Evolutionary conservation across 2,329 filamentous ascomycete genomes (phyloP).

Genomic region (Fusarium proliferatum): DNA sequence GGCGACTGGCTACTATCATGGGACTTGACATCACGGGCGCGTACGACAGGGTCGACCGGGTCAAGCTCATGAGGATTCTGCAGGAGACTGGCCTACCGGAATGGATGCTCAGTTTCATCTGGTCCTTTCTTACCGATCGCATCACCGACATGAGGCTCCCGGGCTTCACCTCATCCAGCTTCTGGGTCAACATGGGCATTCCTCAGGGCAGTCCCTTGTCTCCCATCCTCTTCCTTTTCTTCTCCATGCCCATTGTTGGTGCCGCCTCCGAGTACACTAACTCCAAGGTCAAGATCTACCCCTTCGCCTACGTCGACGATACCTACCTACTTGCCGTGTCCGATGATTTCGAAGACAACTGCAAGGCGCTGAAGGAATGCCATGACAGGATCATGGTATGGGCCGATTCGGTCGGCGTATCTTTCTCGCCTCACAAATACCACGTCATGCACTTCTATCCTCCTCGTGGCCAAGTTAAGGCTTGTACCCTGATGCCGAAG

Average conservation of each 20-base stretch:
- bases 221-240: slow-evolving; percentile 20
- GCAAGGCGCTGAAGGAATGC: not conserved
- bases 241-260: not conserved
- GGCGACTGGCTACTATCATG: not conserved
- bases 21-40: slow-evolving; percentile 21
- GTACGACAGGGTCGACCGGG: not conserved
- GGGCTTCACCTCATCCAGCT: not conserved
- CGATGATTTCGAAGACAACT: slow-evolving; percentile 5
- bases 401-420: not conserved
- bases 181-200: slow-evolving; percentile 19
- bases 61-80: slow-evolving; percentile 1
- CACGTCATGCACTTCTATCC: slow-evolving; percentile 6
- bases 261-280: not conserved
- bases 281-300: not conserved
- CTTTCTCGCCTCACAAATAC: slow-evolving; percentile 10
- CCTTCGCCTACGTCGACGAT: not conserved
- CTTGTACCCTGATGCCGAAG: not conserved
- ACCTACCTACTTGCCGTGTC: not conserved
- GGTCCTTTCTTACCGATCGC: slow-evolving; percentile 14
- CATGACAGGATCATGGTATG: slow-evolving; percentile 12
- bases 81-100: not conserved
- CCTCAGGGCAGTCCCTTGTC: slow-evolving; percentile 26
- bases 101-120: not conserved
- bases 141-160: slow-evolving; percentile 2
- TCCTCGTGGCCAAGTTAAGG: too few relatives aligned